Base-by-base conservation (phyloP, 164 flowering plant genomes). In the Umbilicus rupestris region DNA sequence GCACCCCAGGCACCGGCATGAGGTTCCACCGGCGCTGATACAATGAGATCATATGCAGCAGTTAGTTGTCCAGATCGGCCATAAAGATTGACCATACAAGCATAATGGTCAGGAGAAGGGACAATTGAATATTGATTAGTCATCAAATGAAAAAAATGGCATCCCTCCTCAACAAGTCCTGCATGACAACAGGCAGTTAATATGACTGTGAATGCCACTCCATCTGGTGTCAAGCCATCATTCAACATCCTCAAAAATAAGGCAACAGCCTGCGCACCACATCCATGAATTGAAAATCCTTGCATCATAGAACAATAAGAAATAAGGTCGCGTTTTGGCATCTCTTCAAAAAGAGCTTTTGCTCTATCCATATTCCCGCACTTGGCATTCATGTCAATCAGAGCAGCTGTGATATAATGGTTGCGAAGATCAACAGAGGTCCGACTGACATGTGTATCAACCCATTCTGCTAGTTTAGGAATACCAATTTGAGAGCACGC, bases 1-100 rank as follows among this genome's bases (percentile, higher is more conserved):
- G 93, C 82, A 64, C 86, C 93, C 88, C 88, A 85, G 2, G 81
- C 84, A 74, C 84, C 75, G 29, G 82, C 84, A 64, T 82, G 78
- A 15, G 80, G 80, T 70, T 80, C 85, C 70, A 77, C 68, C 14
- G 89, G 88, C 83, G 80, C 75, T 55, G 74, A 71, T 33, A 71
- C 76, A 52, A 87, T 28, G 49, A 87, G 79, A 46, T 87, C 84
- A 73, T 78, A 82, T 28, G 88, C 90, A 45, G 65, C 77, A 66
- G 77, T 44, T 24, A 85, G 66, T 39, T 65, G 66, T 29, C 90
- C 94, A 17, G 82, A 65, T 62, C 84, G 77, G 65, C 88, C 80
- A 63, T 85, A 78, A 67, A 87, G 86, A 76, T 82, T 79, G 49
- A 85, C 78, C 80, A 87, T 77, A 70, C 88, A 84, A 0, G 88